phyloP scores from a whole-genome alignment of 2,329 filamentous ascomycete species.

The Neophaeococcomyces aloes region DNA sequence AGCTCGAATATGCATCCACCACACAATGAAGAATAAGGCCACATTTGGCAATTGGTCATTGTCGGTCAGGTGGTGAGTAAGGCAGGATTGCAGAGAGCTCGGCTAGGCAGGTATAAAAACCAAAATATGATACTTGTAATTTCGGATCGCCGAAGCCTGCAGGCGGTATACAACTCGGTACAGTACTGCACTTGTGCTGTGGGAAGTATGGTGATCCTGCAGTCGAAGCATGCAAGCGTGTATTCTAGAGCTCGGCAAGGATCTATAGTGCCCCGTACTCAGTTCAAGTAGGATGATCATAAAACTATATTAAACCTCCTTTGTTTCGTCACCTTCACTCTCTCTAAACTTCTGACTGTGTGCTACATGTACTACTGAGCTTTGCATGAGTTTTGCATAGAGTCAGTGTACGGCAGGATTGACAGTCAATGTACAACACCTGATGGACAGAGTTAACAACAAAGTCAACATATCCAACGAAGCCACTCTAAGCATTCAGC shows the following conservation, averaged over 20 bases:
- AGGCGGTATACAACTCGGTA: too few relatives aligned
- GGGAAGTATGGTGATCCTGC: too few relatives aligned
- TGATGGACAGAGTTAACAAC: conserved; percentile 3
- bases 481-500: conserved; percentile 1
- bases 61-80: too few relatives aligned
- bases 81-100: too few relatives aligned
- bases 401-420: not conserved
- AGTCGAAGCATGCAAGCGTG: too few relatives aligned
- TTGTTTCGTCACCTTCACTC: not conserved
- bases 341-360: not conserved
- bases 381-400: not conserved
- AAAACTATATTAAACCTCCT: not conserved
- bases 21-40: too few relatives aligned
- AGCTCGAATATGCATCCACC: too few relatives aligned
- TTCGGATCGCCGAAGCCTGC: too few relatives aligned
- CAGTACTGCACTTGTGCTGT: too few relatives aligned
- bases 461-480: conserved; percentile 3
- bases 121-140: too few relatives aligned
- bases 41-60: too few relatives aligned
- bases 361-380: not conserved
- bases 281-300: not conserved
- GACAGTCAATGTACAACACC: not conserved
- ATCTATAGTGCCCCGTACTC: not conserved
- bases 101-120: too few relatives aligned
- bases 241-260: not conserved